Evolutionary conservation across 2,329 filamentous ascomycete genomes (phyloP).

Genomic region (Leptographium wingfieldii): DNA sequence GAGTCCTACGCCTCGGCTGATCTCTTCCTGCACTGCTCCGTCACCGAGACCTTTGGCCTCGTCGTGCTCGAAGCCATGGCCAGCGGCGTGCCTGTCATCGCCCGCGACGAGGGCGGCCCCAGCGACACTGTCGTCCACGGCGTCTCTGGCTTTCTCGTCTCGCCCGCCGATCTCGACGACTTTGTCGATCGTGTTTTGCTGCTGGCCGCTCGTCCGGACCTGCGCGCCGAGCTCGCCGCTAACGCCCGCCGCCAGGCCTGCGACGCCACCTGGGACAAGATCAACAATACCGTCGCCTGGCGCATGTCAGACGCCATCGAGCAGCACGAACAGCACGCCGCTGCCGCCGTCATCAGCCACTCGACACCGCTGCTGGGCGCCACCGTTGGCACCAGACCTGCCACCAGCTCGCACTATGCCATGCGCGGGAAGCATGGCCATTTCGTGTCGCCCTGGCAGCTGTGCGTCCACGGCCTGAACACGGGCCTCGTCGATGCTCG

Average conservation of each 20-base stretch:
- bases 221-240: conserved; percentile 32
- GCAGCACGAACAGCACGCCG: conserved; percentile 21
- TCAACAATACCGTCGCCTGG: conserved; percentile 58
- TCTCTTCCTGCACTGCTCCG: conserved; percentile 58
- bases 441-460: conserved; percentile 25
- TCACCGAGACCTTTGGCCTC: conserved; percentile 60
- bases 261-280: conserved; percentile 57
- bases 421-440: background rate
- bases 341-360: background rate
- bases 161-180: conserved; percentile 42
- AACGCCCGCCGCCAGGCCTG: conserved; percentile 43
- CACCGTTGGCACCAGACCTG: background rate
- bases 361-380: background rate
- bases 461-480: conserved; percentile 27
- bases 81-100: conserved; percentile 55
- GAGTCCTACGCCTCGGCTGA: conserved; percentile 55
- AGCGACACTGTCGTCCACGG: conserved; percentile 52
- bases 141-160: conserved; percentile 47
- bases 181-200: conserved; percentile 43
- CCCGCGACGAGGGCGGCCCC: conserved; percentile 56
- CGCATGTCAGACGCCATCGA: conserved; percentile 44
- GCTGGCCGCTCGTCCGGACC: conserved; percentile 30
- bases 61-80: conserved; percentile 62
- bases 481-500: conserved; percentile 30
- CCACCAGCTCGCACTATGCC: background rate